Evolutionary conservation across 208 protist genomes (phyloP).

Genomic region (Trypanosoma congolense): DNA sequence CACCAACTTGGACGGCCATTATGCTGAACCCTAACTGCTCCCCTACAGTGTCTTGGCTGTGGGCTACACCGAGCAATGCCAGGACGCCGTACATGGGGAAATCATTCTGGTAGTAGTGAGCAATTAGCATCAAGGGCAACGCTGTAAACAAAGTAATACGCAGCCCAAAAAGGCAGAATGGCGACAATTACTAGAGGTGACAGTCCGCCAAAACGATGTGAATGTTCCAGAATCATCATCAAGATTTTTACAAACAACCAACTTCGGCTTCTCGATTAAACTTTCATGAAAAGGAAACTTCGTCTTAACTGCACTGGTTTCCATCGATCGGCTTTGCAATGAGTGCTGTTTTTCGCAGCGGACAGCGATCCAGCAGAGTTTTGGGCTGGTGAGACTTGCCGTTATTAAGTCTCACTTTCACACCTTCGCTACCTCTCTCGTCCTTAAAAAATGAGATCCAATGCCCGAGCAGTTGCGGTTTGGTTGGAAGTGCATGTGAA

Average conservation of each 20-base stretch:
- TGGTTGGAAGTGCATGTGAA: no score
- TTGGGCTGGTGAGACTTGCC: no score
- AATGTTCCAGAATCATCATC: constrained; percentile 13
- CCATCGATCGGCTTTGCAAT: no score
- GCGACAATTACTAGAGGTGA: constrained; percentile 14
- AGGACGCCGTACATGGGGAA: constrained; percentile 37
- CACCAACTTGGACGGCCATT: constrained; percentile 17
- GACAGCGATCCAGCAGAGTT: no score
- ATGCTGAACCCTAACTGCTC: constrained; percentile 37
- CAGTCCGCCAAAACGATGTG: constrained; percentile 1
- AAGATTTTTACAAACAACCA: constrained; percentile 3
- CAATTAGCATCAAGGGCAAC: constrained; percentile 36
- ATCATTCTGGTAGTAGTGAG: constrained; percentile 13
- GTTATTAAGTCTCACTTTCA: no score
- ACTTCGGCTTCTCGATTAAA: not conserved
- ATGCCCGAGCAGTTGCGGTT: no score
- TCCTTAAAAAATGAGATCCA: no score
- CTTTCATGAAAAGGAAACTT: not conserved
- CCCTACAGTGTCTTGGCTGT: constrained; percentile 40
- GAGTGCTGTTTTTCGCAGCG: no score
- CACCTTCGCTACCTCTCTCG: no score
- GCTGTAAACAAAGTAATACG: constrained; percentile 47
- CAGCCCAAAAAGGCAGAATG: constrained; percentile 25
- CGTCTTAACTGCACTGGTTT: no score
- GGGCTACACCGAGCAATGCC: constrained; percentile 31